Conservation (phyloP, 169 alveolate genomes). For the Miamiensis avidus region DNA sequence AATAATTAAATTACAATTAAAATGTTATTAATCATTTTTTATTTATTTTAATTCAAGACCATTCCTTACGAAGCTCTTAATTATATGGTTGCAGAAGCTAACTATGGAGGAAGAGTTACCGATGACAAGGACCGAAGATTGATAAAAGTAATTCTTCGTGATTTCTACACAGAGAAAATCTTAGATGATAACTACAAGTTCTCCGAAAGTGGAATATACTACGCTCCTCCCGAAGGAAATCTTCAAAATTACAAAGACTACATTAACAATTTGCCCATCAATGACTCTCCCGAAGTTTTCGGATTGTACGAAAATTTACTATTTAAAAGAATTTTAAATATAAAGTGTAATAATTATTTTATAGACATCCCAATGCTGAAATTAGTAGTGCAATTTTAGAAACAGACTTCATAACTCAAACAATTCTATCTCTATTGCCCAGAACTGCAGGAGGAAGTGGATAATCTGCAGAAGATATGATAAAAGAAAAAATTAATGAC, state of each 20-base stretch:
- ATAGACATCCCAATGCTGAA: constrained; percentile 80
- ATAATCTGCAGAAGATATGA: constrained; percentile 72
- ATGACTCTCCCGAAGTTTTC: constrained; percentile 82
- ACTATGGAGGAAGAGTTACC: constrained; percentile 92
- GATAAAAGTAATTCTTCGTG: constrained; percentile 79
- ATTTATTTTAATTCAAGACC: too few relatives aligned
- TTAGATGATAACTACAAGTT: constrained; percentile 83
- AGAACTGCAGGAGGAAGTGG: constrained; percentile 78
- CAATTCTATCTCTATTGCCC: constrained; percentile 78
- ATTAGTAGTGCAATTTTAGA: constrained; percentile 83
- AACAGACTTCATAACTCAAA: constrained; percentile 68
- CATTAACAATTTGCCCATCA: constrained; percentile 77
- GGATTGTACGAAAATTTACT: constrained; percentile 57
- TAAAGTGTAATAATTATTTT: too few relatives aligned
- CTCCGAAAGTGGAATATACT: constrained; percentile 80
- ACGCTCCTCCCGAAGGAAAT: constrained; percentile 81
- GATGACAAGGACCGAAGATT: constrained; percentile 87
- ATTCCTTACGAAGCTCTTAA: constrained; percentile 88
- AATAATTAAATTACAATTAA: too few relatives aligned
- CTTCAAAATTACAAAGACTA: constrained; percentile 76
- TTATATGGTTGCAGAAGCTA: constrained; percentile 91
- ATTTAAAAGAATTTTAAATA: too few relatives aligned
- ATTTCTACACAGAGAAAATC: constrained; percentile 87
- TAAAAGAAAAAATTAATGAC: constrained; percentile 70
- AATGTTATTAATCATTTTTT: too few relatives aligned